These are phyloP conservation scores for Alectoria sarmentosa DNA, from an alignment of 495 filamentous ascomycete species.

Conservation along the genomic window DNA sequence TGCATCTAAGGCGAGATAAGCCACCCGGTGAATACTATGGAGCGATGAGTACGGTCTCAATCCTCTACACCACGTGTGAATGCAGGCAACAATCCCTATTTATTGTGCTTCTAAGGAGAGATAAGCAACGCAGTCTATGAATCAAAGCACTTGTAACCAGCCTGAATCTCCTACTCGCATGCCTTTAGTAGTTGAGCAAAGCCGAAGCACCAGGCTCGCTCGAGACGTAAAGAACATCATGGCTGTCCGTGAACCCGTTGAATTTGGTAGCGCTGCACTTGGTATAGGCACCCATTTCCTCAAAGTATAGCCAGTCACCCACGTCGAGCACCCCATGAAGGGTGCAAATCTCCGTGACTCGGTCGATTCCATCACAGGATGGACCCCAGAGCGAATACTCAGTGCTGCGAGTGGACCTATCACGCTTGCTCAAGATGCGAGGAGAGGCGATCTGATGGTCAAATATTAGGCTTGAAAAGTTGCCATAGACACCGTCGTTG, in stretches of 20 bases:
- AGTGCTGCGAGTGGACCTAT: slow-evolving; percentile 36
- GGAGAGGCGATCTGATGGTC: slow-evolving; percentile 91
- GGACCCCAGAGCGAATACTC: slow-evolving; percentile 96
- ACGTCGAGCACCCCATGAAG: slow-evolving; percentile 71
- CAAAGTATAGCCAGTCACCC: slow-evolving; percentile 97
- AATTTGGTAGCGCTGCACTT: slow-evolving; percentile 94
- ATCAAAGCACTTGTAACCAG: too few relatives aligned
- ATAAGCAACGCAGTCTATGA: too few relatives aligned
- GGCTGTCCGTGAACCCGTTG: slow-evolving; percentile 94
- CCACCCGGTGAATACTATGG: too few relatives aligned
- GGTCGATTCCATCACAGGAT: slow-evolving; percentile 96
- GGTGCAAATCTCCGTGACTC: slow-evolving; percentile 68
- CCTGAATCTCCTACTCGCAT: too few relatives aligned
- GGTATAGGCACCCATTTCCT: slow-evolving; percentile 98
- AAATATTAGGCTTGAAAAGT: slow-evolving; percentile 98
- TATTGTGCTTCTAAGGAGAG: too few relatives aligned
- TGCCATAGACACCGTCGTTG: slow-evolving; percentile 95
- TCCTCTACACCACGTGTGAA: too few relatives aligned
- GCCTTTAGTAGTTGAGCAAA: slow-evolving; percentile 49
- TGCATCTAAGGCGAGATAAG: too few relatives aligned
- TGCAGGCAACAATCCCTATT: too few relatives aligned
- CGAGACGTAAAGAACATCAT: slow-evolving; percentile 88
- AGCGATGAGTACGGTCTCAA: too few relatives aligned
- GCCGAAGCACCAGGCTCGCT: slow-evolving; percentile 84
- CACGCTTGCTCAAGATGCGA: slow-evolving; percentile 57